These are phyloP conservation scores for Blastobotrys muscicola DNA, from an alignment of 805 yeast genomes.

Conservation along the genomic window DNA sequence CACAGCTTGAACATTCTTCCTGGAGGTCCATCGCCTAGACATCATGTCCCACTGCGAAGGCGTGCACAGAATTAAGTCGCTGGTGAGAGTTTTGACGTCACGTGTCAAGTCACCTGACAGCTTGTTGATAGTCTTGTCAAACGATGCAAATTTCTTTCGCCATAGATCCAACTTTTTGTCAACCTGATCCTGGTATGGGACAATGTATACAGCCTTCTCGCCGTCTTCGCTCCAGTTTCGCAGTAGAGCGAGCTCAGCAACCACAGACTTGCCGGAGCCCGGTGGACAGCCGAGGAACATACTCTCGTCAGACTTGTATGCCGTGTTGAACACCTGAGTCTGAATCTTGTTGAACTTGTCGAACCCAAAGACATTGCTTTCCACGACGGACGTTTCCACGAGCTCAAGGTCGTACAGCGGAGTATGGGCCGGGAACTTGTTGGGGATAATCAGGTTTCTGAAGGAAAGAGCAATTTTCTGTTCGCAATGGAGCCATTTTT, in stretches of 20 bases:
- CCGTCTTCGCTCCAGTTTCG: conserved; percentile 47
- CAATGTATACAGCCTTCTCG: conserved; percentile 57
- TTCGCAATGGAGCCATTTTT: conserved; percentile 77
- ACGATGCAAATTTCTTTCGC: conserved; percentile 37
- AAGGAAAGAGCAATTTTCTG: conserved; percentile 52
- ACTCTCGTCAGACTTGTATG: conserved; percentile 50
- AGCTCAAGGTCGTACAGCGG: conserved; percentile 44
- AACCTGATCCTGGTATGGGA: conserved; percentile 49
- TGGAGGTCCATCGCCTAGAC: conserved; percentile 75
- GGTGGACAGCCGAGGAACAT: conserved; percentile 62
- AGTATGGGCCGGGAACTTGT: conserved; percentile 54
- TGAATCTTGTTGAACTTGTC: conserved; percentile 60
- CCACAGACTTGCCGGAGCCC: conserved; percentile 64
- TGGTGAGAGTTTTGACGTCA: conserved; percentile 49
- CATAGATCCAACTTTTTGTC: conserved; percentile 42
- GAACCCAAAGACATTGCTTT: conserved; percentile 40
- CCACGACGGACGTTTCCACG: conserved; percentile 34
- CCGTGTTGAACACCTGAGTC: conserved; percentile 54
- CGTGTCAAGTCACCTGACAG: conserved; percentile 47
- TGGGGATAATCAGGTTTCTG: conserved; percentile 45
- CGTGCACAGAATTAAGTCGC: conserved; percentile 66
- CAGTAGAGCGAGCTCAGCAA: conserved; percentile 66
- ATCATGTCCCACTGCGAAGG: conserved; percentile 68
- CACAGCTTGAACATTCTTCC: conserved; percentile 55
- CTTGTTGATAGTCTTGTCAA: conserved; percentile 32